These are phyloP conservation scores for Begonia masoniana DNA, from an alignment of 306 rosid species.

Conservation along the genomic window DNA sequence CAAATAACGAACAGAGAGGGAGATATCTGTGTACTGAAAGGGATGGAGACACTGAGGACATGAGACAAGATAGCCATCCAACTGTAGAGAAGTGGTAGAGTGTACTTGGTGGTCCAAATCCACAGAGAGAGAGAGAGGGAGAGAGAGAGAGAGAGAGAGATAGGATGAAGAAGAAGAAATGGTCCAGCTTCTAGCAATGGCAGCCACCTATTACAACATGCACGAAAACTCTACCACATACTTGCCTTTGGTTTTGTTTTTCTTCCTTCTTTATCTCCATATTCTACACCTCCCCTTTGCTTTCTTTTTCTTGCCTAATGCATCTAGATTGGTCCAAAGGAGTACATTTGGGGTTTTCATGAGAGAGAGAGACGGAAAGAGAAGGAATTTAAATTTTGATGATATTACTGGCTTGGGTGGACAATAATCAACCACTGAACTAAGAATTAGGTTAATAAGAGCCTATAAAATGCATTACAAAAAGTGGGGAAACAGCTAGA, in stretches of 20 bases:
- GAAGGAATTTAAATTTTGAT: too few relatives aligned
- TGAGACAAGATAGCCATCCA: conserved; percentile 11
- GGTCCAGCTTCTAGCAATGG: background rate
- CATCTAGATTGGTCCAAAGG: too few relatives aligned
- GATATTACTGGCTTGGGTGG: too few relatives aligned
- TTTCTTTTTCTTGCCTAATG: background rate
- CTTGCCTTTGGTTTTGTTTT: background rate
- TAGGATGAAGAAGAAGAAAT: background rate
- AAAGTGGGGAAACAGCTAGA: too few relatives aligned
- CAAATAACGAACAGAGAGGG: too few relatives aligned
- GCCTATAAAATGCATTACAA: too few relatives aligned
- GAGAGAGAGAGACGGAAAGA: too few relatives aligned
- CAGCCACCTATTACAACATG: conserved; percentile 1
- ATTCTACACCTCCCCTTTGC: background rate
- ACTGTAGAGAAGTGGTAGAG: background rate
- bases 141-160: too few relatives aligned
- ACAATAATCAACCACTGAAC: too few relatives aligned
- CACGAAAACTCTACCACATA: conserved; percentile 4
- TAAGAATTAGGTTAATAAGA: too few relatives aligned
- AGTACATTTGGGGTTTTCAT: too few relatives aligned
- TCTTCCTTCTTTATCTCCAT: background rate
- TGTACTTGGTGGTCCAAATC: conserved; percentile 4
- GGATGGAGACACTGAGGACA: background rate
- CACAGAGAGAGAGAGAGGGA: background rate
- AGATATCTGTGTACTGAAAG: background rate